These are phyloP conservation scores for Ceriops zippeliana DNA, from an alignment of 345 rosid species.

Conservation along the genomic window DNA sequence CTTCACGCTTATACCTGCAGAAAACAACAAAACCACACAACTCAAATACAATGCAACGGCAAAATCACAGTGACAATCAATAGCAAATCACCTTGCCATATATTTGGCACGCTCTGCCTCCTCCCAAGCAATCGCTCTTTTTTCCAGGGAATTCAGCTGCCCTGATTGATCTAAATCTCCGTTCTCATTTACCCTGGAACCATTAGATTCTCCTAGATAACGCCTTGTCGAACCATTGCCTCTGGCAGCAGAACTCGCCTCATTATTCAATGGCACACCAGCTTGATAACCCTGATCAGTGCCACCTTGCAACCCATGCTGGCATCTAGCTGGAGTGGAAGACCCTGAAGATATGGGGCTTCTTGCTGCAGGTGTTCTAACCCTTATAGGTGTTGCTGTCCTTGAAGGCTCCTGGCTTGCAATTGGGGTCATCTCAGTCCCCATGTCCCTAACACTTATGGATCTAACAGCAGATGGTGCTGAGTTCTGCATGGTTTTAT, in stretches of 20 bases:
- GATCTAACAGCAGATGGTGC: constrained; percentile 49
- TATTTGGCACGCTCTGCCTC: constrained; percentile 91
- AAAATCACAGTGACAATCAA: neutral
- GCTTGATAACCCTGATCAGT: constrained; percentile 23
- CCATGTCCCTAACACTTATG: constrained; percentile 85
- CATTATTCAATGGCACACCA: constrained; percentile 19
- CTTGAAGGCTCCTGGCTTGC: constrained; percentile 94
- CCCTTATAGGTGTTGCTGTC: constrained; percentile 77
- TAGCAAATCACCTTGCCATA: constrained; percentile 64
- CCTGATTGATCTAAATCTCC: constrained; percentile 27
- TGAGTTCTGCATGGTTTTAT: constrained; percentile 42
- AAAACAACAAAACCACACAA: neutral
- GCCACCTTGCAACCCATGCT: constrained; percentile 23
- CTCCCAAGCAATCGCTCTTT: constrained; percentile 84
- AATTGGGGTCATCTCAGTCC: constrained; percentile 95
- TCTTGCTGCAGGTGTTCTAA: constrained; percentile 63
- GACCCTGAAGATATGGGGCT: constrained; percentile 82
- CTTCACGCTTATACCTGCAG: constrained; percentile 82
- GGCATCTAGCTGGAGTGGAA: constrained; percentile 64
- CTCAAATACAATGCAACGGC: neutral
- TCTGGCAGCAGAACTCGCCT: constrained; percentile 16
- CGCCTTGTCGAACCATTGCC: constrained; percentile 12
- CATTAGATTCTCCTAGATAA: constrained; percentile 20
- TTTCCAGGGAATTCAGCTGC: constrained; percentile 54
- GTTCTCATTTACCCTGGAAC: constrained; percentile 17